Conservation (phyloP, 768 basidiomycete genomes). For the Lactifluus volemus region DNA sequence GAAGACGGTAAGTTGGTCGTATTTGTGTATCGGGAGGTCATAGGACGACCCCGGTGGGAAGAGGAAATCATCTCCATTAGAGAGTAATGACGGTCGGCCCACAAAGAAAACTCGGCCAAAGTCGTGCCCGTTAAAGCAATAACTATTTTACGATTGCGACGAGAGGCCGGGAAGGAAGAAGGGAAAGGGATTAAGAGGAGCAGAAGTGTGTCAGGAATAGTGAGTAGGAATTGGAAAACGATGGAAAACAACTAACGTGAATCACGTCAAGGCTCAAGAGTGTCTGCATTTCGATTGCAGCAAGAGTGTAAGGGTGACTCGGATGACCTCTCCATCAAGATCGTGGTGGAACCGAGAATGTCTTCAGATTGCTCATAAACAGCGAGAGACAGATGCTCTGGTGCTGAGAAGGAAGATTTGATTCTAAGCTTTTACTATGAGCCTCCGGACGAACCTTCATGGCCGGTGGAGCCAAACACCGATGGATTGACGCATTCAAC, state of each 20-base stretch:
- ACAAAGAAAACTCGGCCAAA: neutral
- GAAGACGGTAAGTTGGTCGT: slow-evolving; percentile 27
- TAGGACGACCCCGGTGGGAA: neutral
- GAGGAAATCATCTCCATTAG: neutral
- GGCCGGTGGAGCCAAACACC: slow-evolving; percentile 74
- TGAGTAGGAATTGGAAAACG: neutral
- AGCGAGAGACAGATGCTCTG: slow-evolving; percentile 62
- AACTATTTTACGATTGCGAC: neutral
- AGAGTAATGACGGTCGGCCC: neutral
- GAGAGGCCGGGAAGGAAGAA: neutral
- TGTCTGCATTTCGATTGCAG: slow-evolving; percentile 92
- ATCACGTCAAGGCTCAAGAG: slow-evolving; percentile 94
- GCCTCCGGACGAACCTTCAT: slow-evolving; percentile 49
- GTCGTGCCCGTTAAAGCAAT: neutral
- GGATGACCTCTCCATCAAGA: slow-evolving; percentile 78
- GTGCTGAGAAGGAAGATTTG: slow-evolving; percentile 31
- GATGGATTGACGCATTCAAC: slow-evolving; percentile 59
- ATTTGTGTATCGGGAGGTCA: neutral
- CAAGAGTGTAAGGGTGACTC: slow-evolving; percentile 69
- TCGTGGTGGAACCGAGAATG: slow-evolving; percentile 80
- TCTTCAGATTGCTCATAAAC: slow-evolving; percentile 56
- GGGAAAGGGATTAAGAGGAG: neutral
- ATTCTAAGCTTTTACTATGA: slow-evolving; percentile 5
- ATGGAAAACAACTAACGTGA: slow-evolving; percentile 41
- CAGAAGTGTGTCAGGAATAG: neutral